phyloP scores from a whole-genome alignment of 139 green algal species.

The Tetratostichococcus sp. region DNA sequence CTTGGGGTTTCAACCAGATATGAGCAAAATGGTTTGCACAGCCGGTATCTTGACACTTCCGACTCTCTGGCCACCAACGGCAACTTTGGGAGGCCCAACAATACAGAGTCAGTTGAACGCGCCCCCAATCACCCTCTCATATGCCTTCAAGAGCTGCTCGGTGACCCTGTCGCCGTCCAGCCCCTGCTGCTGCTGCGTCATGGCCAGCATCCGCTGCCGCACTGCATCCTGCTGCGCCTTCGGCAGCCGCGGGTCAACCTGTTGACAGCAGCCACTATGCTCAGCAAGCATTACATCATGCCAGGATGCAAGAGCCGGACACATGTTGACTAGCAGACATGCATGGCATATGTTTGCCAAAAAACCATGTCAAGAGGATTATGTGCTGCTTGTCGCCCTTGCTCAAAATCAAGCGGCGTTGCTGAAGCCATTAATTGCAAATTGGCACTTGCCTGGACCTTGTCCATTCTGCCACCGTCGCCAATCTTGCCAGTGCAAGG shows the following conservation, averaged over 20 bases:
- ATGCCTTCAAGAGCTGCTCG: background rate
- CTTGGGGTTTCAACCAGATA: too few species aligned
- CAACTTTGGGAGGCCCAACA: background rate
- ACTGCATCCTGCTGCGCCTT: slow-evolving; percentile 10
- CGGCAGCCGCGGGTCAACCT: slow-evolving; percentile 30
- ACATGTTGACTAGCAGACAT: too few species aligned
- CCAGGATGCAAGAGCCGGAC: too few species aligned
- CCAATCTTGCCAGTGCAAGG: slow-evolving; percentile 43
- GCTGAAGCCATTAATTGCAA: too few species aligned
- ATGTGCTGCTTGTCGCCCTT: too few species aligned
- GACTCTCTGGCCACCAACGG: background rate
- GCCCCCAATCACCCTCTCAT: background rate
- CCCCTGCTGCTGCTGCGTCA: slow-evolving; percentile 3
- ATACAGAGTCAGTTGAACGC: background rate
- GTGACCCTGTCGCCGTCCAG: background rate
- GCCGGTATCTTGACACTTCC: too few species aligned
- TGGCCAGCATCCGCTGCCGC: slow-evolving; percentile 13
- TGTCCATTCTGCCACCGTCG: slow-evolving; percentile 26
- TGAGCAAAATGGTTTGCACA: too few species aligned
- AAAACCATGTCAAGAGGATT: too few species aligned
- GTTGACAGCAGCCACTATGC: background rate
- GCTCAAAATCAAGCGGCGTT: too few species aligned
- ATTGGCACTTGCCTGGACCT: slow-evolving; percentile 18
- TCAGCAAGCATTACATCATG: background rate
- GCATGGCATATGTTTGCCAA: too few species aligned